Evolutionary conservation across 345 rosid species (phyloP).

Genomic region (Noccaea caerulescens): DNA sequence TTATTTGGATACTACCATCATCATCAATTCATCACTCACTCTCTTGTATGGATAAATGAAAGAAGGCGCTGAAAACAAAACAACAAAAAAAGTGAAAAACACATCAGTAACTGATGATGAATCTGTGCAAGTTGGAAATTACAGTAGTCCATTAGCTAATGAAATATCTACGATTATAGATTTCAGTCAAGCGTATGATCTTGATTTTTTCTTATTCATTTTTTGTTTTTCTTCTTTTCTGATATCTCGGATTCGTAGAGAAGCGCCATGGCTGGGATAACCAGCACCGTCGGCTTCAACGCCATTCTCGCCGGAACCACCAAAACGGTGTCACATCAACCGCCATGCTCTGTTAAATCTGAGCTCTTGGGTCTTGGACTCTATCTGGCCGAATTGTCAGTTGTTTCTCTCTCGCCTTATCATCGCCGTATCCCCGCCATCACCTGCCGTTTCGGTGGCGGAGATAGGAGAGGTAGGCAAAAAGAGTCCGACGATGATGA

Average conservation of each 20-base stretch:
- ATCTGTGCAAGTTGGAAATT: too few species aligned
- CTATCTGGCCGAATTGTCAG: slow-evolving; percentile 31
- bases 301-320: slow-evolving; percentile 42
- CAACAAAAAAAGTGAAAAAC: too few species aligned
- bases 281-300: slow-evolving; percentile 55
- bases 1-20: too few species aligned
- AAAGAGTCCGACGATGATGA: slow-evolving; percentile 57
- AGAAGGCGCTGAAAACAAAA: too few species aligned
- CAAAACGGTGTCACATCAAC: slow-evolving; percentile 24
- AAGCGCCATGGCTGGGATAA: slow-evolving; percentile 64
- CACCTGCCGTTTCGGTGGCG: slow-evolving; percentile 56
- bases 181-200: background rate
- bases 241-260: slow-evolving; percentile 3
- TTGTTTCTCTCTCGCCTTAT: slow-evolving; percentile 40
- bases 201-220: background rate
- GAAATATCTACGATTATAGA: background rate
- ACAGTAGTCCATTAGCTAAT: too few species aligned
- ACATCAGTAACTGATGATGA: too few species aligned
- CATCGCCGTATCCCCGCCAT: slow-evolving; percentile 43
- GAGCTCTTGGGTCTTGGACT: slow-evolving; percentile 54
- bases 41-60: too few species aligned
- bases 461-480: slow-evolving; percentile 53
- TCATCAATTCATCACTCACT: too few species aligned
- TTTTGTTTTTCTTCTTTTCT: background rate
- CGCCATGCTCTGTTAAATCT: slow-evolving; percentile 45